phyloP scores from a whole-genome alignment of 1,284 basidiomycete genomes.

The Tremellales sp. region DNA sequence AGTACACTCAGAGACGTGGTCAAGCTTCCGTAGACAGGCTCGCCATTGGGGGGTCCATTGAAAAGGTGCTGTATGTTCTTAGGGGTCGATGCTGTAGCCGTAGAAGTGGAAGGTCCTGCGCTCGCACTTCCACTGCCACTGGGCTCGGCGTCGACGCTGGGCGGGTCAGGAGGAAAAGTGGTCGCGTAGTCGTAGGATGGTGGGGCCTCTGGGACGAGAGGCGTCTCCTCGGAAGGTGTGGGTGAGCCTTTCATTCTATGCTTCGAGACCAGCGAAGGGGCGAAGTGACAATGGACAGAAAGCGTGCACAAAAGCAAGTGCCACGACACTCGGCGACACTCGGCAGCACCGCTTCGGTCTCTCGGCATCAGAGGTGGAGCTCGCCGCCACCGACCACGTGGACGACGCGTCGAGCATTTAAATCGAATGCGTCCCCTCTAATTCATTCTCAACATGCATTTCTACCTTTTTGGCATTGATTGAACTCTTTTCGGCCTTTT shows the following conservation, averaged over 20 bases:
- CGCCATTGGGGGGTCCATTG: conserved; percentile 25
- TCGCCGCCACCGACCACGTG: no score
- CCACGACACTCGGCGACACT: no score
- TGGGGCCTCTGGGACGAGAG: conserved; percentile 15
- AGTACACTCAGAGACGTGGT: conserved; percentile 7
- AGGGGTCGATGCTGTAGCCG: conserved; percentile 5
- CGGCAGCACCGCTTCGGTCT: no score
- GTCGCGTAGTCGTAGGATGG: conserved; percentile 32
- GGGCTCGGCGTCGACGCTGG: background rate
- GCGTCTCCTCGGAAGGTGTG: background rate
- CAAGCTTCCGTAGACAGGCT: conserved; percentile 19
- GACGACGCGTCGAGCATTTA: no score
- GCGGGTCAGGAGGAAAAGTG: conserved; percentile 2
- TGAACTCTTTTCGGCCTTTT: no score
- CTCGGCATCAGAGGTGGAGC: no score
- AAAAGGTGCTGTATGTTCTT: conserved; percentile 26
- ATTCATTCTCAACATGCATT: no score
- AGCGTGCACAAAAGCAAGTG: no score
- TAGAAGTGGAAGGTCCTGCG: background rate
- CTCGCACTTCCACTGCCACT: no score
- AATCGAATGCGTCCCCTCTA: no score
- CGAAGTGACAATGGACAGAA: background rate
- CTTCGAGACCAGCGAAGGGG: background rate
- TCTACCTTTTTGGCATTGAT: no score
- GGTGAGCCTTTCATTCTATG: background rate